Base-by-base conservation (phyloP, 257 asterid genomes). In the Pogostemon cablin region DNA sequence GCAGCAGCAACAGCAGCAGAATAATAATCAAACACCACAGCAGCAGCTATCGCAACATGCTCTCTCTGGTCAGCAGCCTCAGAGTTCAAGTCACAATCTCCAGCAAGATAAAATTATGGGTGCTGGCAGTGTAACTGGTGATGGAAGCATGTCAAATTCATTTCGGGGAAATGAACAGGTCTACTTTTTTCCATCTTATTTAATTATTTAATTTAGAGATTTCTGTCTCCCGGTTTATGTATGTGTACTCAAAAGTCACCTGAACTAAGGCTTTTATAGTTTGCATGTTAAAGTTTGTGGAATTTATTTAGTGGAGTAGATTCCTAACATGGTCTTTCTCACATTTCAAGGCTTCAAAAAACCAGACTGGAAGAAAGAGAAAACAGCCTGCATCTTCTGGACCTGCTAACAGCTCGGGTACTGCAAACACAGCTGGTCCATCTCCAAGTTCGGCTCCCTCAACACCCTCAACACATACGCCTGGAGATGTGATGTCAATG, bases 381-480 rank as follows among this genome's bases (percentile, higher is more conserved):
- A 95, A 91, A 84, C 98, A 91, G 72, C 89, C 95, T 0, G 93
- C 97, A 68, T 95, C 99, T 72, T 91, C 99, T 5, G 97, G 99
- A 34, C 98, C 96, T 7, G 98, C 97, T 32, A 95, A 95, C 78
- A 95, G 99, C 85, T 84, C 99, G 3, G 99, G 99, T 64, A 95
- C 99, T 47, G 97, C 92, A 41, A 95, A 95, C 82, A 95, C 99
- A 0, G 95, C 99, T 17, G 99, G 97, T 49, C 99, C 98, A 5
- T 95, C 99, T 69, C 99, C 99, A 60, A 86, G 99, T 82, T 95
- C 99, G 9, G 97, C 98, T 53, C 99, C 99, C 65, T 95, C 99
- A 20, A 95, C 99, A 7, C 99, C 99, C 40, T 95, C 99, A 10
- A 89, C 97, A 57, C 99, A 95, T 73, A 95, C 99, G 4, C 90